Conservation (phyloP, 106 monocot species). For the Agapanthus africanus region DNA sequence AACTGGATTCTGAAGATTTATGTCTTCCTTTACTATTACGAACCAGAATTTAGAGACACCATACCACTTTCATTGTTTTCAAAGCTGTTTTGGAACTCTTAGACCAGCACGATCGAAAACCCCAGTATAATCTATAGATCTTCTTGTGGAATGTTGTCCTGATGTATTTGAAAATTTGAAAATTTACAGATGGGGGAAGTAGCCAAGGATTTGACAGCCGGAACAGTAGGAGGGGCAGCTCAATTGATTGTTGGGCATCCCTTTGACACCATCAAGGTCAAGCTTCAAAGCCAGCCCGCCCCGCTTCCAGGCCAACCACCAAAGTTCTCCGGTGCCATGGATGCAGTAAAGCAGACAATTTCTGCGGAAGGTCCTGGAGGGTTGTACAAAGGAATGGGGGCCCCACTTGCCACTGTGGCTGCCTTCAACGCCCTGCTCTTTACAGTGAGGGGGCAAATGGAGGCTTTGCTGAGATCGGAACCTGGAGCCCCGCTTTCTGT, state of each 20-base stretch:
- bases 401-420: conserved; percentile 89
- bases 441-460: conserved; percentile 92
- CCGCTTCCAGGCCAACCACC: conserved; percentile 79
- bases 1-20: no score
- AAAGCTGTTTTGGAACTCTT: no score
- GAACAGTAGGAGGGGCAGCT: conserved; percentile 81
- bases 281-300: conserved; percentile 84
- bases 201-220: conserved; percentile 85
- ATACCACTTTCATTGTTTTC: no score
- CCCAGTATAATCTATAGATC: no score
- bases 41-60: no score
- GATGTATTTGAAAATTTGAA: no score
- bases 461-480: conserved; percentile 63
- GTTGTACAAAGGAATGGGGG: conserved; percentile 97
- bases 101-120: no score
- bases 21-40: no score
- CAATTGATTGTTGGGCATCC: conserved; percentile 92
- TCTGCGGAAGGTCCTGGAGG: conserved; percentile 74
- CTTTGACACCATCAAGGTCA: conserved; percentile 94
- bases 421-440: conserved; percentile 94
- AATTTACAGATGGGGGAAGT: conserved; percentile 78
- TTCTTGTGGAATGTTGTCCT: no score
- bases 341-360: conserved; percentile 90
- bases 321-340: conserved; percentile 83
- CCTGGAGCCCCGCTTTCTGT: conserved; percentile 62